Conservation (phyloP, 2,329 filamentous ascomycete genomes). For the Fusarium goolgardi region DNA sequence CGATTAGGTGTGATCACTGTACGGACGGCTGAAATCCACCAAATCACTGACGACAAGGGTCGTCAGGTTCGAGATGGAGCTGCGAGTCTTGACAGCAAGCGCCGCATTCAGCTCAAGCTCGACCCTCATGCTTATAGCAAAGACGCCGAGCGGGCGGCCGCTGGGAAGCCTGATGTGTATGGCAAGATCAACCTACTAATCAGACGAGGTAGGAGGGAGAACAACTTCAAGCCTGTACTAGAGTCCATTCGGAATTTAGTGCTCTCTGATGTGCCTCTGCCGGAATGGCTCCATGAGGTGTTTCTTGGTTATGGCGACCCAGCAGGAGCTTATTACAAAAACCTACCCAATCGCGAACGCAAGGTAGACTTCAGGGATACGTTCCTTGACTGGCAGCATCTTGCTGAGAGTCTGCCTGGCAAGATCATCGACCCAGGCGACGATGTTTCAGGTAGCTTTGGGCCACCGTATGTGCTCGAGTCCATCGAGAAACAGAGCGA, state of each 20-base stretch:
- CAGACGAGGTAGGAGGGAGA: slow-evolving; percentile 85
- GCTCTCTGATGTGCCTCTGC: slow-evolving; percentile 85
- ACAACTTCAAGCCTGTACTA: slow-evolving; percentile 95
- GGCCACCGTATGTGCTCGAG: slow-evolving; percentile 88
- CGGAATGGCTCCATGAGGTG: slow-evolving; percentile 94
- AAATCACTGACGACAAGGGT: slow-evolving; percentile 87
- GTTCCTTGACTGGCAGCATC: slow-evolving; percentile 94
- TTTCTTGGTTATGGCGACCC: slow-evolving; percentile 98
- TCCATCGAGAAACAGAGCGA: slow-evolving; percentile 66
- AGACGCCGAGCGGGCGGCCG: slow-evolving; percentile 74
- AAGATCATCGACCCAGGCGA: slow-evolving; percentile 84
- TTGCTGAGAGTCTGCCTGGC: slow-evolving; percentile 89
- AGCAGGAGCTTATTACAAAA: slow-evolving; percentile 85
- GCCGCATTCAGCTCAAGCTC: slow-evolving; percentile 82
- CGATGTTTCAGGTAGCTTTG: slow-evolving; percentile 77
- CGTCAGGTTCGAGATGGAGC: slow-evolving; percentile 73
- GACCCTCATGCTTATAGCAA: slow-evolving; percentile 81
- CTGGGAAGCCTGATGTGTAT: slow-evolving; percentile 83
- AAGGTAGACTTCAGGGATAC: slow-evolving; percentile 93
- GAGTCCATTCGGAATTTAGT: slow-evolving; percentile 91
- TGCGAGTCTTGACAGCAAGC: slow-evolving; percentile 71
- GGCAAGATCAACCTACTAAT: slow-evolving; percentile 86
- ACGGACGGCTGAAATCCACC: slow-evolving; percentile 85
- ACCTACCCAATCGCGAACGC: slow-evolving; percentile 79
- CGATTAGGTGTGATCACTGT: slow-evolving; percentile 76